Evolutionary conservation across 192 early-diverging fungal genomes (phyloP).

Genomic region (Phycomyces blakesleeanus): DNA sequence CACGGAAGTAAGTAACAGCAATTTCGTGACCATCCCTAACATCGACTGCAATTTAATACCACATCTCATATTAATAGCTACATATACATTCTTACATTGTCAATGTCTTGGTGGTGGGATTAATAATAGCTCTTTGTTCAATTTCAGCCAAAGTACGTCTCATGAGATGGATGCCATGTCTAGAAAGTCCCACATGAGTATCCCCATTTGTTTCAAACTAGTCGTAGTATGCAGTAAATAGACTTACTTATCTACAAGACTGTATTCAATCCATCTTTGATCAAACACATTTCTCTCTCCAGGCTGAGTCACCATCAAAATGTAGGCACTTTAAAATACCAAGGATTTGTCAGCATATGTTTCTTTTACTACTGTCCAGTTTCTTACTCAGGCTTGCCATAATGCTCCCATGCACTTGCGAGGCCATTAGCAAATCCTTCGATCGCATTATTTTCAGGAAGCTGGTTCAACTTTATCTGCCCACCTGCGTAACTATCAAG

Average conservation of each 20-base stretch:
- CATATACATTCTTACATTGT: slow-evolving; percentile 57
- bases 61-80: neutral
- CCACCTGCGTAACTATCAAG: slow-evolving; percentile 41
- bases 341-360: no score
- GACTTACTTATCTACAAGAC: slow-evolving; percentile 55
- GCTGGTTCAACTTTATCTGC: slow-evolving; percentile 37
- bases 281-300: slow-evolving; percentile 92
- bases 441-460: slow-evolving; percentile 69
- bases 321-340: slow-evolving; percentile 52
- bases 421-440: slow-evolving; percentile 70
- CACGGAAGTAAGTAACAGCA: slow-evolving; percentile 85
- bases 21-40: slow-evolving; percentile 70
- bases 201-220: neutral
- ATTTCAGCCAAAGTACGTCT: slow-evolving; percentile 71
- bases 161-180: slow-evolving; percentile 57
- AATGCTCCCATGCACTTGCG: slow-evolving; percentile 65
- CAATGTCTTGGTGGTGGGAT: slow-evolving; percentile 51
- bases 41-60: neutral
- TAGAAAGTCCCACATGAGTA: slow-evolving; percentile 31
- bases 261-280: slow-evolving; percentile 84
- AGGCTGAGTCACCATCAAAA: slow-evolving; percentile 88
- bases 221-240: no score
- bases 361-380: no score
- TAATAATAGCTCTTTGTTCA: slow-evolving; percentile 51
- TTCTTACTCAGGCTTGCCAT: slow-evolving; percentile 50